Conservation (phyloP, 257 asterid species). For the Buddleja alternifolia region DNA sequence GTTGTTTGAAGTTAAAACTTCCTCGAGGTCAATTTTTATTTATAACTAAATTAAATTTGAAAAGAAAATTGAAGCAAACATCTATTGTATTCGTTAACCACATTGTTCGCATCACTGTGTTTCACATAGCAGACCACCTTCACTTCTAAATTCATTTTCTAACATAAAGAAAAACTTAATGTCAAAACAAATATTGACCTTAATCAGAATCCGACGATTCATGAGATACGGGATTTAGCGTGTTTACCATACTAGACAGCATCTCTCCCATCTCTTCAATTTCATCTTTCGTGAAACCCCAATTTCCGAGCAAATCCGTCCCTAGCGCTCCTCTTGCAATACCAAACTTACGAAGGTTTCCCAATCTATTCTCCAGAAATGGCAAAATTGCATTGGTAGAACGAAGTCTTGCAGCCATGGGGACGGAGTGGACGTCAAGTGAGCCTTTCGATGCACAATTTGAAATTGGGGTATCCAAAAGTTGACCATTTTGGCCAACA, state of each 20-base stretch:
- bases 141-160: too few relatives aligned
- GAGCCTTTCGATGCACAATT: constrained; percentile 60
- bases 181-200: too few relatives aligned
- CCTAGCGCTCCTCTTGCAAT: constrained; percentile 76
- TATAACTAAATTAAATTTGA: too few relatives aligned
- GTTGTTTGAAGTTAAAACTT: too few relatives aligned
- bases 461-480: constrained; percentile 45
- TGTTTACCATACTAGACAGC: constrained; percentile 63
- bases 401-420: constrained; percentile 88
- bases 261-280: constrained; percentile 73
- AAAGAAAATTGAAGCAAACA: too few relatives aligned
- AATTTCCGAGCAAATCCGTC: constrained; percentile 51
- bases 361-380: constrained; percentile 61
- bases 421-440: constrained; percentile 82
- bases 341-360: constrained; percentile 67
- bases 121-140: too few relatives aligned
- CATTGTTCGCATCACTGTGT: too few relatives aligned
- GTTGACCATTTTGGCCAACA: constrained; percentile 74
- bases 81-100: too few relatives aligned
- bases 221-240: constrained; percentile 51
- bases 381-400: constrained; percentile 83
- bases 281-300: constrained; percentile 90
- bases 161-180: too few relatives aligned
- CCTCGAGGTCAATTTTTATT: too few relatives aligned
- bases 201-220: constrained; percentile 76